Base-by-base conservation (phyloP, 441 rosid genomes). In the Arabidopsis lyrata region DNA sequence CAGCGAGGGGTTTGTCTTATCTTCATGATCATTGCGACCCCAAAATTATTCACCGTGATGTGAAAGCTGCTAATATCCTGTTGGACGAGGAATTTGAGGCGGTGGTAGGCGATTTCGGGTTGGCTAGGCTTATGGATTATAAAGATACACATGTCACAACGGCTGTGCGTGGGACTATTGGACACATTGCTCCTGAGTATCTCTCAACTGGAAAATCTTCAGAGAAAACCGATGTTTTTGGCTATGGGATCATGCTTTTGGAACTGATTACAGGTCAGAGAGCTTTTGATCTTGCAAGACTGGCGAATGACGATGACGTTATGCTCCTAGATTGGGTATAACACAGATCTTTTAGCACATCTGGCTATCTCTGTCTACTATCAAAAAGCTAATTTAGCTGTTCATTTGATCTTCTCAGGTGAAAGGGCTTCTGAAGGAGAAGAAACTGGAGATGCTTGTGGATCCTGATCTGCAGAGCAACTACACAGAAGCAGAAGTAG, bases 11-110 rank as follows among this genome's bases (percentile, higher is more conserved):
- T 44, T 84, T 92, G 54, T 92, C 96, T 61, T 92, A 92, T 80
- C 85, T 92, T 70, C 97, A 91, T 72, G 93, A 91, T 82, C 97
- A 91, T 75, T 91, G 97, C 29, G 97, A 91, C 73, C 97, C 97
- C 8, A 91, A 91, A 74, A 91, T 91, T 61, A 91, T 91, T 73
- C 97, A 89, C 58, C 95, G 97, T 27, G 97, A 91, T 75, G 97
- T 89, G 64, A 91, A 91, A 85, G 97, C 97, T 74, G 97, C 97
- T 15, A 91, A 91, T 54, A 89, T 91, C 38, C 80, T 91, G 77
- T 73, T 91, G 70, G 97, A 91, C 49, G 95, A 91, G 85, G 97
- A 91, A 68, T 91, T 91, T 72, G 93, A 89, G 77, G 95, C 95
- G 13, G 95, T 91, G 62, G 97, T 92, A 44, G 96, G 96, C 34